Evolutionary conservation across 805 yeast genomes (phyloP).

Genomic region (Komagataella mondaviorum): DNA sequence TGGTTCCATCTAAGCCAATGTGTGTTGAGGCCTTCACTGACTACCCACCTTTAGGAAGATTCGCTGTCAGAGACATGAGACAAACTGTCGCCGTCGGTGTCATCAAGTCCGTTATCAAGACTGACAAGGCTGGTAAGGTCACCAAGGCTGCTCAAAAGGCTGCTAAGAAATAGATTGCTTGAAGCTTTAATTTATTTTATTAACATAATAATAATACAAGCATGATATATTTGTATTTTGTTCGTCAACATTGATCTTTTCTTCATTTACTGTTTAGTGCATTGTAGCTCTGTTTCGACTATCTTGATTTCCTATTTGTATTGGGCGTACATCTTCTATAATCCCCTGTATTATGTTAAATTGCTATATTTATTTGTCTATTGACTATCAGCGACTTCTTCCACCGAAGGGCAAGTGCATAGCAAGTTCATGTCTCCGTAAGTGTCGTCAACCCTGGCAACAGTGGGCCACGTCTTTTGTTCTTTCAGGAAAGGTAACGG

Average conservation of each 20-base stretch:
- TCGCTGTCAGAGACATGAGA: conserved; percentile 99
- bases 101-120: conserved; percentile 87
- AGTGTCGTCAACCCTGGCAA: conserved; percentile 84
- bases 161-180: conserved; percentile 46
- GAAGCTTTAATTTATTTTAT: conserved; percentile 2
- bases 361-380: background rate
- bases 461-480: conserved; percentile 92
- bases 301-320: background rate
- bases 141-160: conserved; percentile 93
- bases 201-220: background rate
- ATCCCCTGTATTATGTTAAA: background rate
- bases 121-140: conserved; percentile 82
- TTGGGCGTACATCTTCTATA: no score
- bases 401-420: conserved; percentile 88
- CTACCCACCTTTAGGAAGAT: conserved; percentile 96
- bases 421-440: conserved; percentile 86
- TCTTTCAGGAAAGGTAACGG: conserved; percentile 66
- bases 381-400: conserved; percentile 40
- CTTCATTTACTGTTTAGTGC: background rate
- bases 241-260: background rate
- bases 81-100: conserved; percentile 99
- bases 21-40: conserved; percentile 91
- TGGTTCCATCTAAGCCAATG: conserved; percentile 83
- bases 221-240: background rate
- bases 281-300: background rate